Evolutionary conservation across 2,329 filamentous ascomycete genomes (phyloP).

Genomic region (Diaporthe batatas): DNA sequence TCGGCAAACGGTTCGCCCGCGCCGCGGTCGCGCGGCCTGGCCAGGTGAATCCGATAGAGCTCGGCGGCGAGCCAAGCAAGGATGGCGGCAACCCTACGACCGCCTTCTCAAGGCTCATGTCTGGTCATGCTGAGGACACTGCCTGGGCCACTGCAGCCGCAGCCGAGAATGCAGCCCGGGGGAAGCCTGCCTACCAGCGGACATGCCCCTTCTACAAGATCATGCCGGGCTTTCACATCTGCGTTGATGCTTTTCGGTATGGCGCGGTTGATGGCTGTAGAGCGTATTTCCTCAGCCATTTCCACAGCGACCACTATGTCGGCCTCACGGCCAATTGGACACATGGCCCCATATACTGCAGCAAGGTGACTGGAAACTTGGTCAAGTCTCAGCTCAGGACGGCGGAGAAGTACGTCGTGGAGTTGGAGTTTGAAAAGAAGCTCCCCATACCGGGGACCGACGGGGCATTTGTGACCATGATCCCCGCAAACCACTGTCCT

Average conservation of each 20-base stretch:
- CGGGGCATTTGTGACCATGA: slow-evolving; percentile 91
- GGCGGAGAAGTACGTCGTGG: slow-evolving; percentile 85
- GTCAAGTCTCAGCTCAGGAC: slow-evolving; percentile 89
- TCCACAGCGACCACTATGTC: slow-evolving; percentile 97
- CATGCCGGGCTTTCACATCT: slow-evolving; percentile 90
- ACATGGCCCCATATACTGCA: slow-evolving; percentile 97
- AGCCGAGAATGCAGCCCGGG: slow-evolving; percentile 80
- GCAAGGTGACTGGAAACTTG: slow-evolving; percentile 89
- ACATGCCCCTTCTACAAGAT: slow-evolving; percentile 99
- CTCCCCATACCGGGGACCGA: slow-evolving; percentile 85
- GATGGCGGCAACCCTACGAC: slow-evolving; percentile 63
- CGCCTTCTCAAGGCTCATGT: slow-evolving; percentile 95
- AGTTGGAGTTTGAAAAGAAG: slow-evolving; percentile 85
- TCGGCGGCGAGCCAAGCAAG: slow-evolving; percentile 52
- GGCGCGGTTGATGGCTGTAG: slow-evolving; percentile 92
- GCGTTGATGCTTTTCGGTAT: slow-evolving; percentile 96
- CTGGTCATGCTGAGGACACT: slow-evolving; percentile 86
- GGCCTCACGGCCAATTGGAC: slow-evolving; percentile 89
- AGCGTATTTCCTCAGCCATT: slow-evolving; percentile 97
- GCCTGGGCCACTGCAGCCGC: slow-evolving; percentile 92
- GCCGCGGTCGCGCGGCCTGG: slow-evolving; percentile 81
- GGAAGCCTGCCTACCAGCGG: slow-evolving; percentile 87
- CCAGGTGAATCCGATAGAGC: slow-evolving; percentile 82
- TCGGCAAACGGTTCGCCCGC: slow-evolving; percentile 73
- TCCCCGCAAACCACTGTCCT: slow-evolving; percentile 95